Evolutionary conservation across 2,329 filamentous ascomycete genomes (phyloP), one percentile per base, ranked within the genome.

Genomic region (Cercospora brassicicola): DNA sequence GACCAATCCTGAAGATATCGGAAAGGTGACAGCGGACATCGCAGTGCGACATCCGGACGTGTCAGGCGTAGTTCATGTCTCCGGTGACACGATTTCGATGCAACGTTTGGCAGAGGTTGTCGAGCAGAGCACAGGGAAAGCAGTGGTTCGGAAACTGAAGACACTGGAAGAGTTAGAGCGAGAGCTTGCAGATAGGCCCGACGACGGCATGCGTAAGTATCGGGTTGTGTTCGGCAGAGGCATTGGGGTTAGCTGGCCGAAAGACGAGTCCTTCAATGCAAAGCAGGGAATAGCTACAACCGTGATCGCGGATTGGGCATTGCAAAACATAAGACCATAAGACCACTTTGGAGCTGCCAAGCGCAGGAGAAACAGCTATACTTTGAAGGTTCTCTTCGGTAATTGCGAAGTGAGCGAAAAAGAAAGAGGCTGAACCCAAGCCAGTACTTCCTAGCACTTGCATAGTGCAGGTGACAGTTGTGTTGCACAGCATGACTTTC

Each of bases 1-100:
- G 6, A 91, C 90, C 6, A 84, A 85, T 39, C 85, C 88, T 1
- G 74, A 78, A 59, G 90, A 92, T 76, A 91, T 92, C 69, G 90
- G 88, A 0, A 79, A 76, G 13, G 80, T 89, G 59, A 85, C 86
- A 9, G 88, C 87, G 0, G 85, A 88, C 64, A 74, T 89, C 55
- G 79, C 89, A 1, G 82, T 84, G 5, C 79, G 80, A 2, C 73
- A 77, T 60, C 66, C 76, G 64, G 62, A 80, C 62, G 73, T 75
- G 23, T 60, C 80, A 11, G 76, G 81, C n/a, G 82, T 89, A 0
- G 80, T 90, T 0, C 89, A 84, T 75, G 82, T 85, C 2, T 87
- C 85, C 0, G 89, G 89, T 0, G 87, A 91, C 68, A 90, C 88
- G 0, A 72, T 90, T 2, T 84, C 81, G 13, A 91, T 90, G 78